Evolutionary conservation across 176 grass and related monocot species (phyloP).

Genomic region (Carex myosuroides): DNA sequence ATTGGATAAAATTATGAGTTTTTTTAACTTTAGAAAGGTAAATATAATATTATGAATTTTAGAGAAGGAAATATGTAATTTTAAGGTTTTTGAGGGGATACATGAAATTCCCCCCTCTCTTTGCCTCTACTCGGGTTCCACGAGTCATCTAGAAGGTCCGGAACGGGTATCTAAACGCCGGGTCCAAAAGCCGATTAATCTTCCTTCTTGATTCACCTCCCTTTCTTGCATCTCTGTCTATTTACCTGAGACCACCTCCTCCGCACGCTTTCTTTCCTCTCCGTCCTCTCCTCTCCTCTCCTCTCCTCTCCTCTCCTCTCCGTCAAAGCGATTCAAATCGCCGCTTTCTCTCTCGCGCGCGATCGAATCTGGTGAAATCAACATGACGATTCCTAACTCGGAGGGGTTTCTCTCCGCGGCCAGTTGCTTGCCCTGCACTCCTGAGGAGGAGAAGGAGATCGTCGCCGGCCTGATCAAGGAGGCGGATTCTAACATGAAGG

Average conservation of each 20-base stretch:
- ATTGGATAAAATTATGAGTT: too few species aligned
- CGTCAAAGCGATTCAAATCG: neutral
- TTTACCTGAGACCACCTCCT: neutral
- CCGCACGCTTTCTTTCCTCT: neutral
- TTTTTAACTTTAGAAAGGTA: too few species aligned
- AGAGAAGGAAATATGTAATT: too few species aligned
- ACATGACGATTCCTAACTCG: constrained; percentile 79
- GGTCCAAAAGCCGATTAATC: neutral
- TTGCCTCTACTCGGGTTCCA: neutral
- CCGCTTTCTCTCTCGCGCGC: neutral
- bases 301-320: neutral
- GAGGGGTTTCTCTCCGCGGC: constrained; percentile 49
- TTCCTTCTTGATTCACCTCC: neutral
- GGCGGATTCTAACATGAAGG: constrained; percentile 57
- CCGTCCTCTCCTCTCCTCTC: neutral
- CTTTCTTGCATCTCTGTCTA: neutral
- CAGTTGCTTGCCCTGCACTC: constrained; percentile 77
- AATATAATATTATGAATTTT: too few species aligned
- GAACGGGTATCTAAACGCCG: neutral
- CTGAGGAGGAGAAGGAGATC: constrained; percentile 63
- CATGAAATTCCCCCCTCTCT: too few species aligned
- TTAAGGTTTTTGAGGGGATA: too few species aligned
- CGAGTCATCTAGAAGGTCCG: neutral
- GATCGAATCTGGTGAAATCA: constrained; percentile 1
- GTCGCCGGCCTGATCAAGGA: constrained; percentile 37